Percentiles rank a stretch among this genome's conserved stretches.
phyloP scores from a whole-genome alignment of 352 stramenopile species.

The Phytophthora macrochlamydospora region DNA sequence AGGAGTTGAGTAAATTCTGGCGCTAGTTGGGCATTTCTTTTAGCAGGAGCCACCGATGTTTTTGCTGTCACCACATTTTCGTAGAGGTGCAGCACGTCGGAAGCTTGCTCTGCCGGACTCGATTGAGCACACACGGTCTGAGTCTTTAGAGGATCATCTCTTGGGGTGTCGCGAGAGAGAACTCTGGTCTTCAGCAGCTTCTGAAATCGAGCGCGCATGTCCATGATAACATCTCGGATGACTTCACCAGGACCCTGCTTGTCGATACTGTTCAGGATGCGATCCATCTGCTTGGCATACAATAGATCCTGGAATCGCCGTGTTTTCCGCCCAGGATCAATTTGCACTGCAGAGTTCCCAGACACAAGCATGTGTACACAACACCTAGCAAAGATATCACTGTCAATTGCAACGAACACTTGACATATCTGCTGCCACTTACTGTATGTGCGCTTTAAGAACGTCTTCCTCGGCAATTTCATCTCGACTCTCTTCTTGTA shows the following conservation, averaged over 20 bases:
- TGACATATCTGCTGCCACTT: not conserved
- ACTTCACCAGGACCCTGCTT: constrained; percentile 26
- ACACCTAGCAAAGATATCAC: constrained; percentile 5
- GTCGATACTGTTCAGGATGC: constrained; percentile 37
- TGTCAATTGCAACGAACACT: not conserved
- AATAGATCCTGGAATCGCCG: constrained; percentile 35
- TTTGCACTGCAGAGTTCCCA: not conserved
- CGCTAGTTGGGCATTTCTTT: not conserved
- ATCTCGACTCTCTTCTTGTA: constrained; percentile 12
- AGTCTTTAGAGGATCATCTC: not conserved
- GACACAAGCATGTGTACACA: constrained; percentile 28
- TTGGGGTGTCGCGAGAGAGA: not conserved
- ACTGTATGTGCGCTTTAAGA: constrained; percentile 1
- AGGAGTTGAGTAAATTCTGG: constrained; percentile 2
- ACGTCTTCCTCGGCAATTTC: not conserved
- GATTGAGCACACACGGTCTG: not conserved
- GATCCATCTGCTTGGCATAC: constrained; percentile 54
- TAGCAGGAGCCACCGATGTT: not conserved
- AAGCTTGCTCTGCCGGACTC: not conserved
- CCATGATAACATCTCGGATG: constrained; percentile 24
- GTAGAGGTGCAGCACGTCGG: constrained; percentile 33
- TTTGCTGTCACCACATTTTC: constrained; percentile 41
- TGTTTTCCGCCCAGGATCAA: constrained; percentile 11
- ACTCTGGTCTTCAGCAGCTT: not conserved
- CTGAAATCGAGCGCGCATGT: constrained; percentile 33